Evolutionary conservation across 2,329 filamentous ascomycete species (phyloP), one percentile per base, ranked within the genome.

Genomic region (Apiospora arundinis): DNA sequence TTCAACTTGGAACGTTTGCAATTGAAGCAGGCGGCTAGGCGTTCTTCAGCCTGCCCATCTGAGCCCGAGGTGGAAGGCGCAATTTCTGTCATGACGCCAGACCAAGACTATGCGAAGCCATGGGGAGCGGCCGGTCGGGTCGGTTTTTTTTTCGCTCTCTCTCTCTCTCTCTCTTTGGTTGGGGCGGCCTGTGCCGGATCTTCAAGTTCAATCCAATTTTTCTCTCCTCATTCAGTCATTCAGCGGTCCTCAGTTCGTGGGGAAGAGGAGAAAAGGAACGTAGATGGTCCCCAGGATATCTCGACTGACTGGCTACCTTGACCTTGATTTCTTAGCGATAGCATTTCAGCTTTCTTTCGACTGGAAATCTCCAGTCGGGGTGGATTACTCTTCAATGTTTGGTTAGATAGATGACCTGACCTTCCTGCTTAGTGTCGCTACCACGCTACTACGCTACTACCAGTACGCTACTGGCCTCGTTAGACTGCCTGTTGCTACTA

Each of bases 1-100:
- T 80, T 81, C 69, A 81, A 71, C 70, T 81, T 81, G 3, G 79
- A 81, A 69, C 78, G 78, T 71, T 81, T 81, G 73, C 79, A 81
- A 71, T 77, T 79, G 76, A 78, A 81, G 70, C 73, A 73, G 44
- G 73, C 70, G 14, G 69, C 63, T 45, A 67, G 37, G 11, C 68
- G 70, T 67, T 70, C 70, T n/a, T 72, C 70, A n/a, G 70, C 71
- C 46, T 49, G 70, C 21, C 56, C 68, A 70, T 72, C 71, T 18
- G 63, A 69, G 14, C 42, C 72, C 25, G 68, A 70, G 70, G 46
- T 69, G 48, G 72, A 70, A 25, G 56, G 52, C 49, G 49, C 49
- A 28, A 63, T 70, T 40, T 72, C 71, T 40, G 69, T 68, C 71
- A 72, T 72, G 70, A 46, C 68, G 32, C 68, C 65, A 52, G 37